These are phyloP conservation scores for Endoconidiophora laricicola DNA, from an alignment of 2,329 filamentous ascomycete genomes.

Conservation along the genomic window DNA sequence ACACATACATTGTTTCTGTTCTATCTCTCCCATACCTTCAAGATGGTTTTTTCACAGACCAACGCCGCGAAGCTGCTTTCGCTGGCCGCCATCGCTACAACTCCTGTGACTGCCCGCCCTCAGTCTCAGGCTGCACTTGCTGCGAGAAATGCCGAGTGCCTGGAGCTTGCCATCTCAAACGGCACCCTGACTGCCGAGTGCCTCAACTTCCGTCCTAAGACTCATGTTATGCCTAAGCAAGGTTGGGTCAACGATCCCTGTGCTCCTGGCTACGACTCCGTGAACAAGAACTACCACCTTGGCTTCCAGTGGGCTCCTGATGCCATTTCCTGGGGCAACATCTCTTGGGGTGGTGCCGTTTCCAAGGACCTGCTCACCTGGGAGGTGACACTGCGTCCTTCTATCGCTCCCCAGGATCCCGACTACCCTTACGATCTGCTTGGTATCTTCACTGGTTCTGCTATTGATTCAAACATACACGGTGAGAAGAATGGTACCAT, in stretches of 20 bases:
- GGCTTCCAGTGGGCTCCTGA: conserved; percentile 22
- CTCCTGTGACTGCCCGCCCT: not conserved
- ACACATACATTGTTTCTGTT: not conserved
- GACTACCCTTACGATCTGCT: conserved; percentile 25
- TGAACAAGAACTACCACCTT: conserved; percentile 27
- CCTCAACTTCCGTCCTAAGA: conserved; percentile 19
- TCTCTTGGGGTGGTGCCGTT: conserved; percentile 22
- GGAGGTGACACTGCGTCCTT: conserved; percentile 13
- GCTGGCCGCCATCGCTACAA: conserved; percentile 4
- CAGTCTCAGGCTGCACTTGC: not conserved
- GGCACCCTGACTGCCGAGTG: conserved; percentile 8
- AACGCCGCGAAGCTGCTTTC: conserved; percentile 3
- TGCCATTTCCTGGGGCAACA: conserved; percentile 16
- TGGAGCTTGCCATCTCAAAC: conserved; percentile 7
- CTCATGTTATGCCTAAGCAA: conserved; percentile 25
- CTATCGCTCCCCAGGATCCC: not conserved
- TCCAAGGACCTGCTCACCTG: conserved; percentile 24
- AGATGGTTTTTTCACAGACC: conserved; percentile 6
- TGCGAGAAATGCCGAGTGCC: conserved; percentile 1
- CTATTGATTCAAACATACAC: conserved; percentile 27
- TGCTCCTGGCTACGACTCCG: conserved; percentile 28
- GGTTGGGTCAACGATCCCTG: conserved; percentile 28
- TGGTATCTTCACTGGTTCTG: conserved; percentile 29
- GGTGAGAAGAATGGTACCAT: conserved; percentile 19
- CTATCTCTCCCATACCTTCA: not conserved